These are phyloP conservation scores for Acacia concinna DNA, from an alignment of 331 rosid genomes.

Conservation along the genomic window DNA sequence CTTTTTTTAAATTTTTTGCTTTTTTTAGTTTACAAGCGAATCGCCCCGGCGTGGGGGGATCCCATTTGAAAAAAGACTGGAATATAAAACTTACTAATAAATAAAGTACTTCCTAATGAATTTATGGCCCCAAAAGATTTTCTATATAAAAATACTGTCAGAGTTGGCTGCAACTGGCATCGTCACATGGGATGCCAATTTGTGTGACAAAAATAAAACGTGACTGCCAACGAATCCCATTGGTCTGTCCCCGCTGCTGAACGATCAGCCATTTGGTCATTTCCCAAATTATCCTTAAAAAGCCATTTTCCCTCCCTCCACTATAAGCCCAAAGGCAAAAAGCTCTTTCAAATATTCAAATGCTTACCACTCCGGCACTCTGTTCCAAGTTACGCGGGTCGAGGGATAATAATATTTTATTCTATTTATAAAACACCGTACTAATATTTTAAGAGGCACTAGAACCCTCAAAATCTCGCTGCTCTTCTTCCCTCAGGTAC, in stretches of 20 bases:
- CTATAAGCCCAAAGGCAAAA: too few relatives aligned
- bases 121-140: background rate
- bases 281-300: background rate
- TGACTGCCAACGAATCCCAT: constrained; percentile 29
- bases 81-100: background rate
- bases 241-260: background rate
- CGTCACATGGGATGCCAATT: constrained; percentile 1
- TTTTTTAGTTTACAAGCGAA: too few relatives aligned
- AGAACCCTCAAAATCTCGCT: background rate
- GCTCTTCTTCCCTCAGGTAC: constrained; percentile 22
- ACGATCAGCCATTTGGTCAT: constrained; percentile 1
- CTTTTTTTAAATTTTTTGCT: too few relatives aligned
- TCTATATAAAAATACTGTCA: background rate
- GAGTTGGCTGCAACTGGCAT: background rate
- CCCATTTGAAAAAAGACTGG: too few relatives aligned
- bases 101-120: too few relatives aligned
- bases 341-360: background rate
- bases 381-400: too few relatives aligned
- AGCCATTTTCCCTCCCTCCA: background rate
- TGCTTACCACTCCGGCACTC: too few relatives aligned
- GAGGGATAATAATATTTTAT: too few relatives aligned
- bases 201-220: background rate
- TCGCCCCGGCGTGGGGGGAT: too few relatives aligned
- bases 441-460: background rate
- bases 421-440: too few relatives aligned